These are phyloP conservation scores for Macrolepiota fuliginosa DNA, from an alignment of 768 basidiomycete genomes.

Conservation along the genomic window DNA sequence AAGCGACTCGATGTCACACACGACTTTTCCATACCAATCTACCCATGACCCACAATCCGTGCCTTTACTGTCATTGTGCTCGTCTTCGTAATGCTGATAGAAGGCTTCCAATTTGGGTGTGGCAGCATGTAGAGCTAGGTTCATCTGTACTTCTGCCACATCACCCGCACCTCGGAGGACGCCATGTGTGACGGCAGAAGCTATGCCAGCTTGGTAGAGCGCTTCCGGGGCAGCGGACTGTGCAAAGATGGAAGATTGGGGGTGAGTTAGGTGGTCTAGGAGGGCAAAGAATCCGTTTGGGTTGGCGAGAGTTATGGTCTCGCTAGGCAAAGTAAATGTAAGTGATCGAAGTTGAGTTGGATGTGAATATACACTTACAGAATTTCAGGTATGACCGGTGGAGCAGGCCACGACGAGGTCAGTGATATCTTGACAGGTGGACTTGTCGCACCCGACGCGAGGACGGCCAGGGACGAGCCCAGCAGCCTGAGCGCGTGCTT, in stretches of 20 bases:
- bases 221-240: conserved; percentile 44
- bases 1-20: conserved; percentile 66
- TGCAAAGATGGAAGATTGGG: conserved; percentile 34
- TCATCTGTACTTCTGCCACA: conserved; percentile 61
- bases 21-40: conserved; percentile 75
- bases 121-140: conserved; percentile 74
- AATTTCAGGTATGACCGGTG: conserved; percentile 61
- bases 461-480: conserved; percentile 14
- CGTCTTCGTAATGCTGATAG: conserved; percentile 64
- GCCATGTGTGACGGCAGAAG: conserved; percentile 45
- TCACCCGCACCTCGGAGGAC: conserved; percentile 48
- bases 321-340: conserved; percentile 43
- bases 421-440: conserved; percentile 61
- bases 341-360: not conserved
- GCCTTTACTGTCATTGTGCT: conserved; percentile 27
- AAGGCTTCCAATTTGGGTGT: conserved; percentile 84
- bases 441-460: conserved; percentile 18
- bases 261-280: conserved; percentile 61
- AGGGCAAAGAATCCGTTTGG: conserved; percentile 74
- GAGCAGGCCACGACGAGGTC: conserved; percentile 64
- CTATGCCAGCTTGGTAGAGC: conserved; percentile 51
- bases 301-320: conserved; percentile 75
- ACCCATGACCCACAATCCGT: conserved; percentile 70
- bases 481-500: conserved; percentile 23
- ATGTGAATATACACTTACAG: conserved; percentile 41